These are phyloP conservation scores for Eurotiales sp. DNA, from an alignment of 2,329 filamentous ascomycete species.

Conservation along the genomic window DNA sequence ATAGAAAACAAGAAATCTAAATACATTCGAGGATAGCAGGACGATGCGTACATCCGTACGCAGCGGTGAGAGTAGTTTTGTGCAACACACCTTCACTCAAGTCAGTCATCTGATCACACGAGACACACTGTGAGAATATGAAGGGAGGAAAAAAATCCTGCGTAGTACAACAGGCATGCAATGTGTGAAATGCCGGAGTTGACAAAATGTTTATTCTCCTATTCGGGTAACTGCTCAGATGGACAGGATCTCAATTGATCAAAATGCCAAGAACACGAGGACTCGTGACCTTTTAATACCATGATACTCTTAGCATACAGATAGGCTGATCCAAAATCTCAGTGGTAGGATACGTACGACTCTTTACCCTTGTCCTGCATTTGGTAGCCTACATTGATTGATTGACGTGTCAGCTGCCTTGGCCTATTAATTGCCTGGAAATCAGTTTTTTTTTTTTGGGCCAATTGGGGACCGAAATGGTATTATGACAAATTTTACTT, in stretches of 20 bases:
- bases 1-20: too few relatives aligned
- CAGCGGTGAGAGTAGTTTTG: constrained; percentile 4
- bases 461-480: too few relatives aligned
- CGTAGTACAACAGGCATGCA: not conserved
- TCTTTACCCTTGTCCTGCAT: too few relatives aligned
- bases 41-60: not conserved
- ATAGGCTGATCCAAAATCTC: too few relatives aligned
- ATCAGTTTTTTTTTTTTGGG: too few relatives aligned
- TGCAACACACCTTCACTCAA: not conserved
- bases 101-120: constrained; percentile 5
- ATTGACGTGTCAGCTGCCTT: too few relatives aligned
- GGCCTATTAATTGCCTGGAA: too few relatives aligned
- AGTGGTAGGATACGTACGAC: too few relatives aligned
- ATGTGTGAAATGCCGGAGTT: not conserved
- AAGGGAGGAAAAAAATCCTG: not conserved
- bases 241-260: not conserved
- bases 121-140: not conserved
- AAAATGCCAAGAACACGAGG: too few relatives aligned
- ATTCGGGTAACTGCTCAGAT: constrained; percentile 5
- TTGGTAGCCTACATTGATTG: too few relatives aligned
- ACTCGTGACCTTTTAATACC: not conserved
- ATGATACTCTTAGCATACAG: not conserved
- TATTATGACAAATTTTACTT: too few relatives aligned
- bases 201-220: not conserved
- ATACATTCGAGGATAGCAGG: too few relatives aligned